Evolutionary conservation across 441 rosid genomes (phyloP).

Genomic region (Croton setiger): DNA sequence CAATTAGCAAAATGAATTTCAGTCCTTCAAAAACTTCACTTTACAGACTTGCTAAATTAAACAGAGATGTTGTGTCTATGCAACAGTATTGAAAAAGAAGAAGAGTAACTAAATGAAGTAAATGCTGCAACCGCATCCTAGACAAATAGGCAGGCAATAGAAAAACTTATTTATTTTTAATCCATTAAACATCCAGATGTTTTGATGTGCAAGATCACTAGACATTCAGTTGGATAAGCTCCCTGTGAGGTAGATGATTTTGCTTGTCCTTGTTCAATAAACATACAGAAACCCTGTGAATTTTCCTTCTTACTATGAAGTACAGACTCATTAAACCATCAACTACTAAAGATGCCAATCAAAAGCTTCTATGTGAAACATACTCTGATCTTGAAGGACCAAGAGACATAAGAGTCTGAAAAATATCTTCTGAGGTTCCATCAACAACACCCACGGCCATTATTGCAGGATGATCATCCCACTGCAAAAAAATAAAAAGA

Average conservation of each 20-base stretch:
- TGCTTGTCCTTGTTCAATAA: neutral
- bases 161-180: neutral
- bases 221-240: neutral
- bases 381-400: conserved; percentile 97
- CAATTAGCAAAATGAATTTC: conserved; percentile 21
- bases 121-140: neutral
- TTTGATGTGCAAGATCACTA: neutral
- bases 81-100: neutral
- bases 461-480: conserved; percentile 99
- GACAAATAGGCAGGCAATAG: neutral
- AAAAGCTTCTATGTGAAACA: conserved; percentile 22
- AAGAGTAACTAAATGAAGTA: neutral
- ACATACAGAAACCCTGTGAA: neutral
- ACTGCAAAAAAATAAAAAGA: conserved; percentile 40
- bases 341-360: neutral
- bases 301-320: neutral
- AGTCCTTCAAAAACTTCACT: neutral
- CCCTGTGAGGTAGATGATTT: neutral
- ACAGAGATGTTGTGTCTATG: neutral
- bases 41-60: neutral
- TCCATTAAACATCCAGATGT: neutral
- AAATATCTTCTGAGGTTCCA: conserved; percentile 93
- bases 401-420: conserved; percentile 92
- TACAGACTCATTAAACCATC: neutral
- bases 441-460: conserved; percentile 98